Base-by-base conservation (phyloP, 1,284 basidiomycete genomes). In the Gymnopus androsaceus region DNA sequence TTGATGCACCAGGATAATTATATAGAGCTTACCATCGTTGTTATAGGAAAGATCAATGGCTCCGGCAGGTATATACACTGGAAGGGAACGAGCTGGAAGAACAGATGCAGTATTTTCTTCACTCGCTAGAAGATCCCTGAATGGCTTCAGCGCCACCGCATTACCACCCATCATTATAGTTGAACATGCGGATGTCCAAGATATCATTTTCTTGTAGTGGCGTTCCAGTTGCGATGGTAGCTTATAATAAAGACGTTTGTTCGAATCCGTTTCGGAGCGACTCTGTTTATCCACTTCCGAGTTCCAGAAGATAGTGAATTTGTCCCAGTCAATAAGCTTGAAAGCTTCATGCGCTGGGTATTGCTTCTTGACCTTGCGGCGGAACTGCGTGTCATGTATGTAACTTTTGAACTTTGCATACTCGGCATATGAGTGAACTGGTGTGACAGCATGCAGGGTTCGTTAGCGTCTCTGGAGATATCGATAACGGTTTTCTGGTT, bases 191-290 rank as follows among this genome's bases (percentile, higher is more conserved):
- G 19, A 44, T 44, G 11, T 44, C 7, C 21, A 44, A 7, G 41
- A 4, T 5, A 44, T 21, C 15, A 27, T 44, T 25, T 51, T 45
- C 40, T 60, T 60, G 38, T 54, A 46, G 48, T 60, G 59, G 8
- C 37, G 51, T 46, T 50, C 44, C 1, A 60, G 56, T 17, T 58
- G 59, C 7, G 37, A 30, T 4, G 56, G 59, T 14, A 60, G 38
- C 52, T 60, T 60, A 41, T 54, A 58, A 46, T 55, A 60, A 5
- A 60, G 14, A 8, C 57, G 47, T 28, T 56, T 25, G 17, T 51
- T 55, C 9, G 50, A 33, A 25, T 60, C 40, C 25, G 55, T 42
- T 2, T 15, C 23, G n/a, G 38, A 25, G 1, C n/a, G 15, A n/a
- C 36, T n/a, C 25, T 55, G 52, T 15, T 28, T 36, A 25, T 49